Conservation (phyloP, 106 monocot species). For the Acorus gramineus region DNA sequence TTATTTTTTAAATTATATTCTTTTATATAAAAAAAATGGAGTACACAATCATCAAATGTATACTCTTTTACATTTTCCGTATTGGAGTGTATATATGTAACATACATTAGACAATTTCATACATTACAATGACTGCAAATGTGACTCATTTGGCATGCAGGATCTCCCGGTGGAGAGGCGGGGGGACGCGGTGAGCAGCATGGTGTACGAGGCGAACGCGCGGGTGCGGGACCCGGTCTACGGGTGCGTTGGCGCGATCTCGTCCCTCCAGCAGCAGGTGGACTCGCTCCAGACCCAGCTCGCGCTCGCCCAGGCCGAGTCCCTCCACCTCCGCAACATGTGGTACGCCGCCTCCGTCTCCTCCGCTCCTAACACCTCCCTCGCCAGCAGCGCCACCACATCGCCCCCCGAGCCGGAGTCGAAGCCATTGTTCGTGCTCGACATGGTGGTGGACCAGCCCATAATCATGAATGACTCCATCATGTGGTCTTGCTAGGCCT, state of each 20-base stretch:
- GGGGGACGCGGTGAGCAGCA: constrained; percentile 54
- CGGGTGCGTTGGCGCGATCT: constrained; percentile 47
- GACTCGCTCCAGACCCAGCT: constrained; percentile 39
- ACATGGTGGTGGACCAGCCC: constrained; percentile 12
- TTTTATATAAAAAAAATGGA: no score
- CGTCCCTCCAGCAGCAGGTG: constrained; percentile 39
- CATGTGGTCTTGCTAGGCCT: constrained; percentile 22
- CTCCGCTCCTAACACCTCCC: not conserved
- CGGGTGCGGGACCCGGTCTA: constrained; percentile 44
- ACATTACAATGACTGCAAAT: no score
- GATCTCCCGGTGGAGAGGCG: constrained; percentile 34
- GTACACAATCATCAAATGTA: no score
- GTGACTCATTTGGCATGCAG: constrained; percentile 4
- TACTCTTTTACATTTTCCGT: no score
- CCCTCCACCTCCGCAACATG: constrained; percentile 25
- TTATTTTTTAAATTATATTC: no score
- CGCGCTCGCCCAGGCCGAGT: constrained; percentile 46
- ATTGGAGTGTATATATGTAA: no score
- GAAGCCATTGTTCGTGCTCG: constrained; percentile 7
- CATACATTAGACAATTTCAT: no score
- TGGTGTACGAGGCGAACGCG: constrained; percentile 53
- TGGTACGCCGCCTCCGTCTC: constrained; percentile 20
- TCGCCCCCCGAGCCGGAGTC: not conserved
- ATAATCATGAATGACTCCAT: constrained; percentile 1
- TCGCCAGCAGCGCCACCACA: not conserved